Base-by-base conservation (phyloP, 202 grass and related monocot species). In the Bolboschoenoplectus hybrid region DNA sequence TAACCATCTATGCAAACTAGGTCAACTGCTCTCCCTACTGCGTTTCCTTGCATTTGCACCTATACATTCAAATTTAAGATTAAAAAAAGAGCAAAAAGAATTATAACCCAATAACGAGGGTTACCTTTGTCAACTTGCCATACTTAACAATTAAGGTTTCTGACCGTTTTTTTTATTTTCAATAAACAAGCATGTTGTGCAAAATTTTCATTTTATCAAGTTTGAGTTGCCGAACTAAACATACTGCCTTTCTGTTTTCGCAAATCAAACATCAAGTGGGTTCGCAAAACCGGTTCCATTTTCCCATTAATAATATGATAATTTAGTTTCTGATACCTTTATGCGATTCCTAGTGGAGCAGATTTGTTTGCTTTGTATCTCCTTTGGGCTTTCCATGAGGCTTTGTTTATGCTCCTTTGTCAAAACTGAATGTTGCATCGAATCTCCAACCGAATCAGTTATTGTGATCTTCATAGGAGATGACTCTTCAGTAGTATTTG, bases 21-120 rank as follows among this genome's bases (percentile, higher is more conserved):
- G 84, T 93, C 92, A 65, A 94, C 91, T 74, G 94, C 92, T 89
- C 92, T 88, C 45, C 92, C 92, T 45, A 97, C 91, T 16, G 88
- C 91, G 85, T 90, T 89, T 74, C 94, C 94, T 89, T 97, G 91
- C 94, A 93, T 97, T 68, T 94, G 93, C 73, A 97, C 94, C 94
- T 94, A 81, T 53, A 86, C 43, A 78, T 56, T 74, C 72, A 80
- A 38, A 80, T 49, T 36, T 19, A 67, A 39, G 0, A 60, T 4
- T 11, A 64, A 34, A 66, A 16, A 41, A 14, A 85, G 3, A 45
- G 8, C 12, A 0, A 74, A 20, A 52, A 49, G 11, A 64, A 38
- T 51, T 79, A 79, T 16, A 20, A 12, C 6, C 14, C 6, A 53
- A 41, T 17, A 78, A 36, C 14, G 44, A 19, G 55, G 47, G 11